Evolutionary conservation across 345 rosid species (phyloP).

Genomic region (Brassica incana): DNA sequence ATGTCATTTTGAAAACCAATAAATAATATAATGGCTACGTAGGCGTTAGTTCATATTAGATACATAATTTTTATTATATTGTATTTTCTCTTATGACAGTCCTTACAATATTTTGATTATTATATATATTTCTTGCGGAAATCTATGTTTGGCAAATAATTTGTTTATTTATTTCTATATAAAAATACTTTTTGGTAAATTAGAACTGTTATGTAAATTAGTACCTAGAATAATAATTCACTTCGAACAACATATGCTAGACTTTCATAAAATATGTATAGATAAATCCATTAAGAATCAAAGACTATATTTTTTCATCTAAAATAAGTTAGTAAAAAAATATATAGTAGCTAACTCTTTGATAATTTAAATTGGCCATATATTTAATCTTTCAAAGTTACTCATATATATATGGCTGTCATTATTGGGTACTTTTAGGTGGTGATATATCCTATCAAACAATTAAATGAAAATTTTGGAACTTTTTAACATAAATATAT

Average conservation of each 20-base stretch:
- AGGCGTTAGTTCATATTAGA: background rate
- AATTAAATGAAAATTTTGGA: background rate
- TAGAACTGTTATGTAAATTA: no score
- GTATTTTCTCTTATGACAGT: no score
- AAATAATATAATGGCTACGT: no score
- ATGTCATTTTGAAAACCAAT: no score
- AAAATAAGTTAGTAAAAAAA: no score
- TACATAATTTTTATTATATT: no score
- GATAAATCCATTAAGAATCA: background rate
- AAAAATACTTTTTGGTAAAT: background rate
- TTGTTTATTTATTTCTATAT: no score
- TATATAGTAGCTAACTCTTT: background rate
- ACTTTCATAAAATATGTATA: background rate
- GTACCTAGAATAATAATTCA: background rate
- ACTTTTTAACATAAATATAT: background rate
- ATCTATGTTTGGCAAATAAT: no score
- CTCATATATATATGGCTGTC: background rate
- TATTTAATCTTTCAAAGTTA: background rate
- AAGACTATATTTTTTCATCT: background rate
- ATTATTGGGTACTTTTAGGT: no score
- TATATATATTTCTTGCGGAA: no score
- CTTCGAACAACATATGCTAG: background rate
- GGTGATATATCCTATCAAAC: background rate
- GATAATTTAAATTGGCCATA: background rate
- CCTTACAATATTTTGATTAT: no score